phyloP scores from a whole-genome alignment of 176 grass and related monocot genomes.

The Sorghum bicolor region Sorghum_bicolor_NCBIv3 NC_012872.2:3256501-3257000 shows the following conservation, averaged over 20 bases:
- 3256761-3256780: conserved; percentile 27
- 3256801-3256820: conserved; percentile 86
- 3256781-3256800: conserved; percentile 80
- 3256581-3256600: background rate
- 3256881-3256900: conserved; percentile 59
- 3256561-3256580: background rate
- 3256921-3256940: conserved; percentile 45
- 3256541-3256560: background rate
- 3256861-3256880: conserved; percentile 37
- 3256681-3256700: background rate
- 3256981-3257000: background rate
- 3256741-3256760: background rate
- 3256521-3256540: background rate
- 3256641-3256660: background rate
- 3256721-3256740: background rate
- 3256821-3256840: conserved; percentile 75
- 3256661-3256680: background rate
- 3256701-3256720: background rate
- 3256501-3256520: background rate
- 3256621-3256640: background rate
- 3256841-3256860: conserved; percentile 56
- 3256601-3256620: background rate
- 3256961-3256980: conserved; percentile 43
- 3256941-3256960: conserved; percentile 60
- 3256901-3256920: conserved; percentile 65